Base-by-base conservation (phyloP, 805 yeast species). In the Pichia thaimueangensis region DNA sequence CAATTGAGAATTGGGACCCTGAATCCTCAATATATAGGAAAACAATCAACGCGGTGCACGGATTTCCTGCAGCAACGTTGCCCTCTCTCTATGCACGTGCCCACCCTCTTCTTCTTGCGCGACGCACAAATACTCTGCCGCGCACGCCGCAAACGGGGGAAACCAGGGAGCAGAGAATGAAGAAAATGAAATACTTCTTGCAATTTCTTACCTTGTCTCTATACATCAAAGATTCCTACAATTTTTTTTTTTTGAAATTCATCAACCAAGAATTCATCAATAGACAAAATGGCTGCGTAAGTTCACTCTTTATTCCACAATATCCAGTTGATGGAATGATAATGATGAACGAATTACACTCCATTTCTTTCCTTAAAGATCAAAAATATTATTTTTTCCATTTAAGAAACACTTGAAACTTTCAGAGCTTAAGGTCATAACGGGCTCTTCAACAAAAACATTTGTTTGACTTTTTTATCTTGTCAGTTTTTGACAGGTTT, bases 281-380 rank as follows among this genome's bases (percentile, higher is more conserved):
- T 20, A 32, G 19, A 22, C 31, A 48, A 39, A 49, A 57, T 57
- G 62, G 59, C 58, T 53, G 55, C 60, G 51, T 43, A 48, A 47
- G 50, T 49, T 41, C 27, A 29, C 17, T 31, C 30, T 21, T 30
- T n/a, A 8, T 25, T 25, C 11, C 13, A 23, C 11, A 23, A 9
- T 11, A 23, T 23, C 11, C 13, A 20, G 34, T 3, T 31, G 34
- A 31, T 17, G 21, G 19, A 11, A 12, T 31, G 21, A 32, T 13
- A 21, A 32, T 21, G 21, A 32, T 9, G 13, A 8, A 25, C 29
- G n/a, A 25, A 5, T 9, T 25, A 25, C 29, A 25, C 11, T 25
- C 29, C 29, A 25, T 25, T 25, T n/a, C n/a, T n/a, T n/a, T n/a
- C n/a, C n/a, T n/a, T n/a, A n/a, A n/a, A n/a, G n/a, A n/a, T n/a